A percentile compares a stretch with the other conserved stretches of the same genome.
phyloP scores from a whole-genome alignment of 176 grass and related monocot species.

The Puya raimondii region DNA sequence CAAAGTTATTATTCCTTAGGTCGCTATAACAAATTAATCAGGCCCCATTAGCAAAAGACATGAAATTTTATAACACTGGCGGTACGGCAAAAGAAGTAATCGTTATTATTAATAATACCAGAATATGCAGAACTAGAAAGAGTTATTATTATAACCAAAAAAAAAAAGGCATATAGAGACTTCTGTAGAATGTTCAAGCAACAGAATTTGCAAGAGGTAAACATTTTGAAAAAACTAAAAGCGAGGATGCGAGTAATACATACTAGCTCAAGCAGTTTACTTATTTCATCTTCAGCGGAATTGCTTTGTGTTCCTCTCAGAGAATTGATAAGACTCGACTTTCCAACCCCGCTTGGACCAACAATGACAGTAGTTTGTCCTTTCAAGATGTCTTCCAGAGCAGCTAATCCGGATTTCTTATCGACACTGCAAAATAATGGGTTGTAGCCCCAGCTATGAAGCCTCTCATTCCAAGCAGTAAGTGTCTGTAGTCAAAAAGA shows the following conservation, averaged over 20 bases:
- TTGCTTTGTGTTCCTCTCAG: constrained; percentile 44
- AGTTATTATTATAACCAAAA: not conserved
- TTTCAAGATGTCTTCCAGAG: constrained; percentile 55
- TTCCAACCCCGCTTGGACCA: constrained; percentile 89
- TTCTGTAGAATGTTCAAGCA: not conserved
- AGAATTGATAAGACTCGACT: constrained; percentile 86
- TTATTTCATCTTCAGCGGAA: constrained; percentile 61
- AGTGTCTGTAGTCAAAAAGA: constrained; percentile 34
- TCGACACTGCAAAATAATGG: constrained; percentile 79
- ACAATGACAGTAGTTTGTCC: constrained; percentile 81
- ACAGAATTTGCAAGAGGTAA: not conserved
- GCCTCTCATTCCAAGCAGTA: constrained; percentile 63
- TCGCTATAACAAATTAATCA: too few species aligned
- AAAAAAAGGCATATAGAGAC: not conserved
- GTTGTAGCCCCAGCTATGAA: constrained; percentile 75
- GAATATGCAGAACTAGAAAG: not conserved
- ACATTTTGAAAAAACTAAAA: not conserved
- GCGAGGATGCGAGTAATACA: not conserved
- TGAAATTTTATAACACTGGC: too few species aligned
- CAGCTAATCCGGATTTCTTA: constrained; percentile 48
- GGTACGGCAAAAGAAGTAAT: too few species aligned
- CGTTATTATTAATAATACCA: too few species aligned
- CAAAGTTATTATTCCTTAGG: too few species aligned
- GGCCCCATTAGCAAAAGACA: too few species aligned
- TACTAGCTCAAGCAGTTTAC: constrained; percentile 81